Conservation (phyloP, 1,284 basidiomycete genomes). For the Puccinia polysora region DNA sequence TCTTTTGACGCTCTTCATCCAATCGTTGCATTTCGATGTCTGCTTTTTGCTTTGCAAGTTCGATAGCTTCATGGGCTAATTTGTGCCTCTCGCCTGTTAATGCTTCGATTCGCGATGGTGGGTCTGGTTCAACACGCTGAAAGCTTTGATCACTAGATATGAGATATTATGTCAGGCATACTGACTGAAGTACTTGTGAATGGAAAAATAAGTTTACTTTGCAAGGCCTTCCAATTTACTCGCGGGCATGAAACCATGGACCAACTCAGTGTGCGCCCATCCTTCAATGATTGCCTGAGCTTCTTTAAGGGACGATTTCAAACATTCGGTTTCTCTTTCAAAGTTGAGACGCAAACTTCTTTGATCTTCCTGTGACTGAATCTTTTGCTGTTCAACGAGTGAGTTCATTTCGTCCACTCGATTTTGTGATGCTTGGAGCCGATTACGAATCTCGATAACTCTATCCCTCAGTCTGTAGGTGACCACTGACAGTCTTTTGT, state of each 20-base stretch:
- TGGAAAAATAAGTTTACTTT: neutral
- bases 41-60: neutral
- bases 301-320: conserved; percentile 17
- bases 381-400: conserved; percentile 12
- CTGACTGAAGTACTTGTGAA: neutral
- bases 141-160: conserved; percentile 6
- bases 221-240: conserved; percentile 9
- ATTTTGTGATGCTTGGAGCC: conserved; percentile 8
- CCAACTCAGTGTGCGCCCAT: conserved; percentile 26
- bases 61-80: conserved; percentile 21
- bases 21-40: conserved; percentile 9
- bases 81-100: conserved; percentile 13
- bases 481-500: conserved; percentile 12
- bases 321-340: conserved; percentile 19
- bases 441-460: conserved; percentile 5
- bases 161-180: neutral
- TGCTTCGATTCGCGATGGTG: neutral
- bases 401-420: conserved; percentile 4
- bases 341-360: neutral
- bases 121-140: neutral
- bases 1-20: conserved; percentile 6
- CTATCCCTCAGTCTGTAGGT: conserved; percentile 23
- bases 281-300: conserved; percentile 20
- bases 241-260: neutral
- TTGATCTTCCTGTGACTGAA: neutral